phyloP scores from a whole-genome alignment of 768 basidiomycete genomes.

The Psilocybe cyanescens region DNA sequence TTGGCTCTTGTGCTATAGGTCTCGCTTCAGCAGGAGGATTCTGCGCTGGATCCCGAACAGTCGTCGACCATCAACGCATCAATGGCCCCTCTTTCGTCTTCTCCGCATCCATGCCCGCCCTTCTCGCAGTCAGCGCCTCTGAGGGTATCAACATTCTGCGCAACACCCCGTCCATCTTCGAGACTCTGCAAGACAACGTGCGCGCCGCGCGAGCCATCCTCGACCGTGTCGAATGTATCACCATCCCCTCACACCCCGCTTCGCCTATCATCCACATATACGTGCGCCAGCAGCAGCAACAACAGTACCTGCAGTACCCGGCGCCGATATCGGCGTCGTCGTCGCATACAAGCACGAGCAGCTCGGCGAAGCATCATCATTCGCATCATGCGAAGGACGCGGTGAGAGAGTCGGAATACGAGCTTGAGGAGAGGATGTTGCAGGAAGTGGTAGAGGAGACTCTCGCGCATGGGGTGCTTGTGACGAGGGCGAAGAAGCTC shows the following conservation, averaged over 20 bases:
- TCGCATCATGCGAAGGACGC: constrained; percentile 48
- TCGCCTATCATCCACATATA: constrained; percentile 88
- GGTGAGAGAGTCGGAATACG: constrained; percentile 59
- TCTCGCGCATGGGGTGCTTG: constrained; percentile 78
- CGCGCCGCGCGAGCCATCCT: constrained; percentile 78
- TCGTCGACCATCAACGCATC: constrained; percentile 95
- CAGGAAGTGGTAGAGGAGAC: constrained; percentile 95
- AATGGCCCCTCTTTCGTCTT: constrained; percentile 96
- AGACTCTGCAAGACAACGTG: constrained; percentile 80
- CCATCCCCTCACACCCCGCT: constrained; percentile 82
- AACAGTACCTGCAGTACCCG: constrained; percentile 10
- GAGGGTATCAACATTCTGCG: constrained; percentile 83
- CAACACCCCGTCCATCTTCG: constrained; percentile 75
- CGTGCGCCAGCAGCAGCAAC: constrained; percentile 1
- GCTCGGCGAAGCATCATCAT: constrained; percentile 33
- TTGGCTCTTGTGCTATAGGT: constrained; percentile 87
- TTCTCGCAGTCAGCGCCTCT: constrained; percentile 86
- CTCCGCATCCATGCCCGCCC: constrained; percentile 91
- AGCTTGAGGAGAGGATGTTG: constrained; percentile 75
- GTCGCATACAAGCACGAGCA: constrained; percentile 6
- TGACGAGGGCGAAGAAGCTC: constrained; percentile 84
- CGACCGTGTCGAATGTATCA: constrained; percentile 79
- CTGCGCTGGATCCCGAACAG: constrained; percentile 85
- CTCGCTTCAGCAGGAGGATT: constrained; percentile 90
- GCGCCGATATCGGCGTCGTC: constrained; percentile 18